Evolutionary conservation across 208 protist genomes (phyloP), one percentile per base, ranked within the genome.

Genomic region (Angomonas desouzai): DNA sequence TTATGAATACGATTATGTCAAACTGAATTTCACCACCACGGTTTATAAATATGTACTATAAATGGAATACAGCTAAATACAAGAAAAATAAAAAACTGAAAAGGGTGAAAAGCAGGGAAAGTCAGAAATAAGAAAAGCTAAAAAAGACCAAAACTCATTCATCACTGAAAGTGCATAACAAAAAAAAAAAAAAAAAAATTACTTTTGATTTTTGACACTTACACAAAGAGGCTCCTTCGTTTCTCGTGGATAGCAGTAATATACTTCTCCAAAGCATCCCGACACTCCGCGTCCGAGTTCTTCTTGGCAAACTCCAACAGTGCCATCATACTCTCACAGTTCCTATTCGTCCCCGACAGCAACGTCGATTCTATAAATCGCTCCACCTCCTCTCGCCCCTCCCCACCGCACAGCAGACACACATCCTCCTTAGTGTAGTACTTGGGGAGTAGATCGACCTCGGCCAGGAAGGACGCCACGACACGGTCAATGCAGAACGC

Each of bases 341-440:
- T 87, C 82, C 87, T 88, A 64, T 91, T 91, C 10, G 76, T 77
- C 18, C 87, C 74, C 33, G 34, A 57, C 48, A 79, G 72, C n/a
- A 91, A 64, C 70, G 89, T 72, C 16, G 4, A 0, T 33, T 93
- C 87, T 18, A 87, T 62, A 32, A 85, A 75, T 3, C 28, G 43
- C 33, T 85, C 74, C 23, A 60, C 30, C 11, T 43, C 11, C 13
- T 43, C 55, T 3, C 29, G 1, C 1, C 40, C 55, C 18, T 29
- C 33, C 20, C 49, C 38, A 48, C 68, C 83, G 58, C 77, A 89
- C 22, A 87, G 60, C 3, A 74, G 57, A 1, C 36, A 34, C 11
- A 79, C 59, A 30, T 89, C 85, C 28, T 77, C 78, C 0, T 70
- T 64, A 6, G 59, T 69, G 23, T 91, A 58, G 28, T 80, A 40